A percentile compares a stretch with the other conserved stretches of the same genome.
Conservation (phyloP, 2,329 filamentous ascomycete genomes). For the Pestalotiopsis sp. region DNA sequence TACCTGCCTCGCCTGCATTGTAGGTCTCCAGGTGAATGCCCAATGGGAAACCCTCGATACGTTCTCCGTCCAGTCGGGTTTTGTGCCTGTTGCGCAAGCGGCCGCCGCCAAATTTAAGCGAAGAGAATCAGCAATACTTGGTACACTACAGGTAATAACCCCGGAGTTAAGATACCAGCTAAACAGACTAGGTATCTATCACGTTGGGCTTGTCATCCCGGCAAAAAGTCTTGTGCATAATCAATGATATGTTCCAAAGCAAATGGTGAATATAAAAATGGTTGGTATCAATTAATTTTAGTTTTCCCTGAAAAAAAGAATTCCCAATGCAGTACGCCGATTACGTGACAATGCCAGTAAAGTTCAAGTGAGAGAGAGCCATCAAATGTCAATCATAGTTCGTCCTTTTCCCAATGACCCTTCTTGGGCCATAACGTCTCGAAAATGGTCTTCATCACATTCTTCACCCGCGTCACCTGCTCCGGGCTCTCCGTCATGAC, state of each 20-base stretch:
- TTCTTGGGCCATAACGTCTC: conserved; percentile 32
- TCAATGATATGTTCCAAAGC: background rate
- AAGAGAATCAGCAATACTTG: no score
- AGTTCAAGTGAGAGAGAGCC: background rate
- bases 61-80: no score
- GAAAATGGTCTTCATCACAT: conserved; percentile 37
- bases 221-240: background rate
- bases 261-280: background rate
- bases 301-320: background rate
- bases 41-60: no score
- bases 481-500: conserved; percentile 37
- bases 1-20: no score
- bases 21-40: no score
- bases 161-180: background rate
- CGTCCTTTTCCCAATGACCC: conserved; percentile 26
- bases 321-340: background rate
- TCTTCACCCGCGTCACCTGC: conserved; percentile 35
- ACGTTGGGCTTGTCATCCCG: background rate
- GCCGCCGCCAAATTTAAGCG: no score
- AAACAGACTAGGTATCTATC: background rate
- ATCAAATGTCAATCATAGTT: conserved; percentile 2
- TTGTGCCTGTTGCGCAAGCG: no score
- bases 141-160: no score
- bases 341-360: background rate
- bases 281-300: background rate